Evolutionary conservation across 257 asterid species (phyloP).

Genomic region (Ajuga chamaepitys): DNA sequence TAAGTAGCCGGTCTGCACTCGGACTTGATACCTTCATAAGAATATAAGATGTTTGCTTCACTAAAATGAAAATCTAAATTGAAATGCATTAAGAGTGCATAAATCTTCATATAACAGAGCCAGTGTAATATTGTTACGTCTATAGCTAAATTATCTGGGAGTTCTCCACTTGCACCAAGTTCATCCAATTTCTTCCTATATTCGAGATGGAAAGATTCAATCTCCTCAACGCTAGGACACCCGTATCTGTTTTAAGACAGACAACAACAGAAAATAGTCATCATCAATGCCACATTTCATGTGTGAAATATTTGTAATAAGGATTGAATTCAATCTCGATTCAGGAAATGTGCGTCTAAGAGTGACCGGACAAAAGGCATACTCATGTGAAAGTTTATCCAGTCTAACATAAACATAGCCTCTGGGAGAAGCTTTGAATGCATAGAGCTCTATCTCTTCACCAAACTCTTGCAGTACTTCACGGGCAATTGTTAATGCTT

Average conservation of each 20-base stretch:
- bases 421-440: conserved; percentile 72
- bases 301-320: not conserved
- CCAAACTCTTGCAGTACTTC: conserved; percentile 49
- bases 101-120: not conserved
- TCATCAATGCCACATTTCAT: not conserved
- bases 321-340: too few relatives aligned
- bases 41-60: not conserved
- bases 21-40: conserved; percentile 75
- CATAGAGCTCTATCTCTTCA: conserved; percentile 61
- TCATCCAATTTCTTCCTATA: conserved; percentile 66
- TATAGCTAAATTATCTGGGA: conserved; percentile 83
- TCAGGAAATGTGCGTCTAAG: not conserved
- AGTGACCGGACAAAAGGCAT: conserved; percentile 23
- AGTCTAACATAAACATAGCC: conserved; percentile 86
- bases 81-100: not conserved
- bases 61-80: not conserved
- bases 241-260: conserved; percentile 51
- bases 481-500: conserved; percentile 48
- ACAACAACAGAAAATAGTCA: not conserved
- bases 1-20: conserved; percentile 76
- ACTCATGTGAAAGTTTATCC: conserved; percentile 71
- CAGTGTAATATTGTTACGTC: conserved; percentile 40
- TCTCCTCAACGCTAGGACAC: conserved; percentile 73
- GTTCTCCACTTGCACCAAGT: conserved; percentile 63
- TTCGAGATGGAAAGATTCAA: conserved; percentile 61